phyloP scores from a whole-genome alignment of 768 basidiomycete species.

The Phanerochaete sordida region DNA sequence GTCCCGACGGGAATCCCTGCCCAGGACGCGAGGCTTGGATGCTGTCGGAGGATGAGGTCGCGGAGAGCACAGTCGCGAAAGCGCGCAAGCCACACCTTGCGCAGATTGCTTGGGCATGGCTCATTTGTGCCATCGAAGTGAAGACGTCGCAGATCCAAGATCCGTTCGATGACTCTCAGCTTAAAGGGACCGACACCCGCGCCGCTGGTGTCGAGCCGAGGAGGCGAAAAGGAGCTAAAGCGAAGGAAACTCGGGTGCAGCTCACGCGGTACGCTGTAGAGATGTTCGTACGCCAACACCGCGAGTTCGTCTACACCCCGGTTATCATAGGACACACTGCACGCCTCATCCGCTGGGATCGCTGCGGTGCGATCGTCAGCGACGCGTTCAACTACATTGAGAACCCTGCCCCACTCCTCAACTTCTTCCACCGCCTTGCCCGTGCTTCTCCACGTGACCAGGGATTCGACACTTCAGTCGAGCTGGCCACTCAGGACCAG shows the following conservation, averaged over 20 bases:
- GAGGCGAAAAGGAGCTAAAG: too few species aligned
- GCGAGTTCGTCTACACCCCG: background rate
- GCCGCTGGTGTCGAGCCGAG: too few species aligned
- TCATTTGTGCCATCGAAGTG: too few species aligned
- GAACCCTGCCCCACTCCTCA: background rate
- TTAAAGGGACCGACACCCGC: too few species aligned
- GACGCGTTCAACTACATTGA: background rate
- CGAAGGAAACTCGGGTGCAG: background rate
- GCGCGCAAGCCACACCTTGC: too few species aligned
- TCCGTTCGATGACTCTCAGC: too few species aligned
- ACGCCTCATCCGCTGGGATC: constrained; percentile 2
- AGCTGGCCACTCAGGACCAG: background rate
- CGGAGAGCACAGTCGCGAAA: too few species aligned
- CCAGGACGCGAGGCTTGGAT: too few species aligned
- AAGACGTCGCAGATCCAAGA: too few species aligned
- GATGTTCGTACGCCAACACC: constrained; percentile 1
- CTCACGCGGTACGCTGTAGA: background rate
- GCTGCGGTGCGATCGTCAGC: background rate
- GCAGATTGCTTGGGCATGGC: too few species aligned
- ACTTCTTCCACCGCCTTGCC: constrained; percentile 5
- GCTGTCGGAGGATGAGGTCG: too few species aligned
- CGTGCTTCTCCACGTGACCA: background rate
- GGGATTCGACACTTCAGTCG: constrained; percentile 4
- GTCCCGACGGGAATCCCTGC: too few species aligned
- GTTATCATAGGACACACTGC: background rate